Base-by-base conservation (phyloP, 768 basidiomycete genomes). In the Filobasidium floriforme region DNA sequence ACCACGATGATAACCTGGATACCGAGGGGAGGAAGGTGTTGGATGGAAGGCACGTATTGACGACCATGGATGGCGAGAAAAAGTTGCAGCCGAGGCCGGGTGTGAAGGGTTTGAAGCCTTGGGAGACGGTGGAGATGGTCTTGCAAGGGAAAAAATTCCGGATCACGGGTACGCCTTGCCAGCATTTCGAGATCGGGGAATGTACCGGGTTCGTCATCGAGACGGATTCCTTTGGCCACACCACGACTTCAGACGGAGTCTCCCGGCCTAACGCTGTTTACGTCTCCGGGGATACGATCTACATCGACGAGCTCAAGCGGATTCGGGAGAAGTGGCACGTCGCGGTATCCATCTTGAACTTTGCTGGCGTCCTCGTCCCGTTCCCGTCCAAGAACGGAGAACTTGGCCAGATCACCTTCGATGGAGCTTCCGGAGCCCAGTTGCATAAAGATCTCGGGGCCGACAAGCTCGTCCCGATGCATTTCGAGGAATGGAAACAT, bases 151-250 rank as follows among this genome's bases (percentile, higher is more conserved):
- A 60, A 18, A 40, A 32, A 7, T 60, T 60, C 59, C 10, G 37
- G 59, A 60, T 60, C 59, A 60, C 59, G 1, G 59, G 28, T 1
- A 60, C 59, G 11, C 59, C 59, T 1, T 32, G 28, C 40, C 32
- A 60, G 37, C 59, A 60, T 40, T 28, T 60, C 28, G 28, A 28
- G 7, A 22, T n/a, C 2, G 40, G 40, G 26, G 59, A 60, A 18
- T 60, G 59, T 40, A 60, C 59, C 32, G 59, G 59, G 18, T 60
- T 60, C 59, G 22, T 60, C 59, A 28, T 60, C 59, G 59, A 60
- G 22, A 5, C 29, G 26, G 28, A 28, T 19, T 32, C 28, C 1
- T 60, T 60, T 22, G 59, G 59, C 18, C 26, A 41, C 14, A 3
- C 26, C 32, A 7, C 1, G 59, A n/a, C n/a, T n/a, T n/a, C n/a